These are phyloP conservation scores for Rosellinia necatrix DNA, from an alignment of 2,329 filamentous ascomycete species.

Conservation along the genomic window DNA sequence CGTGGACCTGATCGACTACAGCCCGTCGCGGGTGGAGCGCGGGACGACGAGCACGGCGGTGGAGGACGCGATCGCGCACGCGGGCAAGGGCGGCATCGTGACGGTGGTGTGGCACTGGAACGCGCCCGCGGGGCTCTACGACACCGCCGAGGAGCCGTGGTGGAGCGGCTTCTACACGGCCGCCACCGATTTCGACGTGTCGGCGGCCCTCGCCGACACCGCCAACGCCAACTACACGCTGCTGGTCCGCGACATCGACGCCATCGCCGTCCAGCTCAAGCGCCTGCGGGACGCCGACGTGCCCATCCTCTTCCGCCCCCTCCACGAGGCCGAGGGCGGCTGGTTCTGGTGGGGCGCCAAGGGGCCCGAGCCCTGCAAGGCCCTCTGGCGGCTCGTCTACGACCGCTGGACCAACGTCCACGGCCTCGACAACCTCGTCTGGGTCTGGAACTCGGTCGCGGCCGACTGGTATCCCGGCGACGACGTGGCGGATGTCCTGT, in stretches of 20 bases:
- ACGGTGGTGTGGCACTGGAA: constrained; percentile 12
- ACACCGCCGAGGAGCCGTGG: constrained; percentile 2
- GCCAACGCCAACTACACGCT: constrained; percentile 9
- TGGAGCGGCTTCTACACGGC: constrained; percentile 7
- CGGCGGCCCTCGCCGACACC: constrained; percentile 1
- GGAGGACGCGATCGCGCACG: constrained; percentile 11
- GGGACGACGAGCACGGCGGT: constrained; percentile 2
- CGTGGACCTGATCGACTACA: constrained; percentile 6
- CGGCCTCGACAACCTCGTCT: constrained; percentile 1
- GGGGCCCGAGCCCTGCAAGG: background rate
- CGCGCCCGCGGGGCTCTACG: background rate
- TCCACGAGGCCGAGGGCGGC: constrained; percentile 6
- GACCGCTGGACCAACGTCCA: constrained; percentile 10
- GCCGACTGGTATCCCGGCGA: constrained; percentile 9
- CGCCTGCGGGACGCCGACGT: constrained; percentile 1
- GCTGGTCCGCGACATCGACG: constrained; percentile 1
- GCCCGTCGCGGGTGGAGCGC: constrained; percentile 12
- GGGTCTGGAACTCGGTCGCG: constrained; percentile 9
- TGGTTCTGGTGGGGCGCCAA: constrained; percentile 13
- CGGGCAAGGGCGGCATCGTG: constrained; percentile 3
- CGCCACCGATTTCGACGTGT: constrained; percentile 5
- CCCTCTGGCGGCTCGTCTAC: background rate
- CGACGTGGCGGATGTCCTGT: background rate
- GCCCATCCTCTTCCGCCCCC: constrained; percentile 2
- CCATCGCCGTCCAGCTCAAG: constrained; percentile 7